A percentile compares a stretch with the other conserved stretches of the same genome.
phyloP scores from a whole-genome alignment of 306 rosid genomes.

The Gleditsia sinensis region DNA sequence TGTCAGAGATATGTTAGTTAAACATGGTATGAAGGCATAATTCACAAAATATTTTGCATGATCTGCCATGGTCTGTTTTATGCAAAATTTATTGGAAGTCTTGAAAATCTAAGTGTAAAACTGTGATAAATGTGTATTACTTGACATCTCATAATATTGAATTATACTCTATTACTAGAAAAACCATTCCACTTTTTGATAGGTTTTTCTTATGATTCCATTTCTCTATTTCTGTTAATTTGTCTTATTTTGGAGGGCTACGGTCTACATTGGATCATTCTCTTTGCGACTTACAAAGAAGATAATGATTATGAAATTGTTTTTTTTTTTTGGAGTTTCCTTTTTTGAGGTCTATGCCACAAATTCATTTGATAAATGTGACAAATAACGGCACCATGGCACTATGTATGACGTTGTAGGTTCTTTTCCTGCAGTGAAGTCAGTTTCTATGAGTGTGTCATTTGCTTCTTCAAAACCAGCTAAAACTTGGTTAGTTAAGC shows the following conservation, averaged over 20 bases:
- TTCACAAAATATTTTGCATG: conserved; percentile 7
- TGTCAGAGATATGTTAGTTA: conserved; percentile 40
- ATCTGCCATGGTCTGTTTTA: background rate
- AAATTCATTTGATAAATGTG: conserved; percentile 12
- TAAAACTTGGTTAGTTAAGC: conserved; percentile 40
- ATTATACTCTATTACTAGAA: conserved; percentile 1
- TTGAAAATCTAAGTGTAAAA: background rate
- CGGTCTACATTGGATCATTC: background rate
- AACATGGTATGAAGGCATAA: conserved; percentile 43
- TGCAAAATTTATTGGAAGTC: background rate
- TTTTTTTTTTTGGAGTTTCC: background rate
- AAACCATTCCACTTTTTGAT: background rate
- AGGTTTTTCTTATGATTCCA: conserved; percentile 5
- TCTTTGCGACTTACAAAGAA: background rate
- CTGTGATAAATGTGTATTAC: background rate
- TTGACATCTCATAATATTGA: conserved; percentile 1
- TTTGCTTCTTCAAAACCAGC: conserved; percentile 49
- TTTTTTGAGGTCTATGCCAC: background rate
- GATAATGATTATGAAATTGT: background rate
- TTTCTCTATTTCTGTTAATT: background rate
- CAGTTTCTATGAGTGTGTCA: conserved; percentile 44
- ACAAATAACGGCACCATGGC: background rate
- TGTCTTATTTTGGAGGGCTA: background rate
- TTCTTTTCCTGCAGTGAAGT: conserved; percentile 59
- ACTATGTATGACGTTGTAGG: conserved; percentile 5